Evolutionary conservation across 2,329 filamentous ascomycete genomes (phyloP).

Genomic region (Paecilomyces variotii): DNA sequence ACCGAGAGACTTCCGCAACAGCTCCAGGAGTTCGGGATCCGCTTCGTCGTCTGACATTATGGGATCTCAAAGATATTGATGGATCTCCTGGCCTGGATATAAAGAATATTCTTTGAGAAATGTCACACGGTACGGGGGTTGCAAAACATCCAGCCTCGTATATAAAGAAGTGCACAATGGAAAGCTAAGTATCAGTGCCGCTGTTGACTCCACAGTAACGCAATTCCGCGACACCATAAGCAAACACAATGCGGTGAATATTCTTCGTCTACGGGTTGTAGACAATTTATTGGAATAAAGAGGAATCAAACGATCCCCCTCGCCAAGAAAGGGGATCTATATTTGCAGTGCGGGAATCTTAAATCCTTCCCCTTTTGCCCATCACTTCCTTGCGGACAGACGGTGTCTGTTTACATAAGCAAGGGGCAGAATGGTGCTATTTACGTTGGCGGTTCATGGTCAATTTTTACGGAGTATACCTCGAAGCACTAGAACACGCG

Average conservation of each 20-base stretch:
- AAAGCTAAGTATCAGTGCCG: neutral
- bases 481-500: neutral
- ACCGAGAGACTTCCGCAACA: conserved; percentile 72
- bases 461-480: neutral
- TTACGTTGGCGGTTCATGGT: neutral
- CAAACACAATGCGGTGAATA: neutral
- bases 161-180: neutral
- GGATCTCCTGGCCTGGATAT: conserved; percentile 6
- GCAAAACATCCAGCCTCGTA: neutral
- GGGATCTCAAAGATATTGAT: conserved; percentile 5
- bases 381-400: neutral
- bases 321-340: neutral
- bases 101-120: neutral
- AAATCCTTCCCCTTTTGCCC: neutral
- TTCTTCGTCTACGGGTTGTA: neutral
- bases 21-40: conserved; percentile 76
- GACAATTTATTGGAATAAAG: neutral
- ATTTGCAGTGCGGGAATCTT: neutral
- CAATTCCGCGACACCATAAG: neutral
- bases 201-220: neutral
- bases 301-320: neutral
- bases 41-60: conserved; percentile 86
- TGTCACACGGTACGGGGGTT: neutral
- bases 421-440: neutral
- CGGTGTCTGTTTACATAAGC: neutral